These are phyloP conservation scores for Penicillium sp. DNA, from an alignment of 2,329 filamentous ascomycete genomes.

Conservation along the genomic window DNA sequence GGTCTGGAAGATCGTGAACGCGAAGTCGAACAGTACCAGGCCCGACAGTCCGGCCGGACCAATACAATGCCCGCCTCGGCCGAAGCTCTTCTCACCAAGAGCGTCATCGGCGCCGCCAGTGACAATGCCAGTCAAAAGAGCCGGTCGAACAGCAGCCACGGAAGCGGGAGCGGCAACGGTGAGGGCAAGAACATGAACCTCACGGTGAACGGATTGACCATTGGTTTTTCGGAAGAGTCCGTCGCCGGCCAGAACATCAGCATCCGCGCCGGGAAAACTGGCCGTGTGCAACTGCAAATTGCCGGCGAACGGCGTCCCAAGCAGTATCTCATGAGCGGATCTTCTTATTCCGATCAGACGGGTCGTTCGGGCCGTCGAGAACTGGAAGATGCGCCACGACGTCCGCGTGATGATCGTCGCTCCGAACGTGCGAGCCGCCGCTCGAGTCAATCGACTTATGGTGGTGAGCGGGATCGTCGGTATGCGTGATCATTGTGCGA, in stretches of 20 bases:
- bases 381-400: conserved; percentile 35
- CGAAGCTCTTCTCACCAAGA: conserved; percentile 40
- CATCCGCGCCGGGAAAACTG: conserved; percentile 41
- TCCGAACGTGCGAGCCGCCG: conserved; percentile 42
- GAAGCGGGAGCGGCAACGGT: conserved; percentile 38
- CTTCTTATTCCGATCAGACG: conserved; percentile 36
- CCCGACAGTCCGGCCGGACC: conserved; percentile 31
- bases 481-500: conserved; percentile 7
- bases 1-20: conserved; percentile 43
- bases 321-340: conserved; percentile 39
- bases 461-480: conserved; percentile 22
- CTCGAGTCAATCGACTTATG: conserved; percentile 43
- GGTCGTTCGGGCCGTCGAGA: conserved; percentile 34
- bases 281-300: conserved; percentile 43
- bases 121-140: conserved; percentile 47
- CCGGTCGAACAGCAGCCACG: conserved; percentile 45
- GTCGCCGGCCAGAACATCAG: conserved; percentile 44
- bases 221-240: conserved; percentile 40
- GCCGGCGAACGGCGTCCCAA: conserved; percentile 37
- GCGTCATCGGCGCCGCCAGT: conserved; percentile 34
- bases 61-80: conserved; percentile 35
- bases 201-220: conserved; percentile 43
- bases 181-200: conserved; percentile 43
- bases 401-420: conserved; percentile 36
- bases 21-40: conserved; percentile 45